Evolutionary conservation across 441 rosid genomes (phyloP).

Genomic region (Melianthus villosus): DNA sequence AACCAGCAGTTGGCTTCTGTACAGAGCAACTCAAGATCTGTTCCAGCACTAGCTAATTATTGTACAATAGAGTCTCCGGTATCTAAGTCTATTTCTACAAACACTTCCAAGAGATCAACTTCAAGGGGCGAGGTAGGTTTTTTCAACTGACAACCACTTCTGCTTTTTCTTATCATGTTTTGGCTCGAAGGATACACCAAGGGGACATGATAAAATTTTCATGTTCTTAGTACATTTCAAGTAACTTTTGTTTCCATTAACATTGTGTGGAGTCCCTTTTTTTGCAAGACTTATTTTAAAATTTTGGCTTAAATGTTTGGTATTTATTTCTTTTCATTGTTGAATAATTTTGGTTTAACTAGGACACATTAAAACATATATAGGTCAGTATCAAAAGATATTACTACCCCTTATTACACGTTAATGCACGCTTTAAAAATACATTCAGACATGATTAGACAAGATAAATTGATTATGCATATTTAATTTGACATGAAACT

Average conservation of each 20-base stretch:
- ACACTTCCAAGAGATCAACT: conserved; percentile 33
- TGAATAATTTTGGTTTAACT: too few relatives aligned
- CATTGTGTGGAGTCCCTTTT: neutral
- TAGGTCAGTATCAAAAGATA: too few relatives aligned
- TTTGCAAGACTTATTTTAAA: too few relatives aligned
- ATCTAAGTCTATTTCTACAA: conserved; percentile 12
- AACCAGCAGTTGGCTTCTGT: conserved; percentile 26
- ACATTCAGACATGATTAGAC: too few relatives aligned
- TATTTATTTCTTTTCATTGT: too few relatives aligned
- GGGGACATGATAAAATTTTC: neutral
- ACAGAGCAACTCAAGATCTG: conserved; percentile 18
- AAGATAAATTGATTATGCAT: too few relatives aligned
- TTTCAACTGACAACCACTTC: neutral
- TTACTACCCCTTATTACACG: too few relatives aligned
- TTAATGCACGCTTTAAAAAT: too few relatives aligned
- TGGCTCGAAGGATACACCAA: neutral
- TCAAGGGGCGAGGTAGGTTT: conserved; percentile 55
- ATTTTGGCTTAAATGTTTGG: too few relatives aligned
- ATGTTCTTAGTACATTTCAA: neutral
- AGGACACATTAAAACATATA: too few relatives aligned
- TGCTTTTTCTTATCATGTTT: neutral
- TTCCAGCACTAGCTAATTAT: conserved; percentile 8
- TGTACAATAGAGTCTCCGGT: conserved; percentile 6
- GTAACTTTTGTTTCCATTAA: neutral
- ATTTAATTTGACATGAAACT: too few relatives aligned